Conservation (phyloP, 2,329 filamentous ascomycete genomes). For the Aspergillus sp. region DNA sequence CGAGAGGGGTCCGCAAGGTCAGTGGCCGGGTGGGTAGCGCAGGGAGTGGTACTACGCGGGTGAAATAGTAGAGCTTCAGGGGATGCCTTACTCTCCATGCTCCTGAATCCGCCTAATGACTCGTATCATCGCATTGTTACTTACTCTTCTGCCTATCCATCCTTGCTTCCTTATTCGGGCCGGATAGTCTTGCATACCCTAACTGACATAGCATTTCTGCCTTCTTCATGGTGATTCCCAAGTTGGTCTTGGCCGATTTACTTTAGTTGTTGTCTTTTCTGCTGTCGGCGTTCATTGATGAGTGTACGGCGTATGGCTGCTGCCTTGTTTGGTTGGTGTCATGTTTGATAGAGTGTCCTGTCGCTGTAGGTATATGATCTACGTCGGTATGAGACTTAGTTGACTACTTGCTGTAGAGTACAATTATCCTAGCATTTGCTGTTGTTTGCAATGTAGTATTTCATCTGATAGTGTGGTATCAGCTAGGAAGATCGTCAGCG, state of each 20-base stretch:
- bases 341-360: slow-evolving; percentile 4
- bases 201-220: slow-evolving; percentile 4
- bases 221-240: slow-evolving; percentile 5
- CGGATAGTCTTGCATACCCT: slow-evolving; percentile 13
- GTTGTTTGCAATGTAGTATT: too few species aligned
- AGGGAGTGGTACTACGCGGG: slow-evolving; percentile 24
- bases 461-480: too few species aligned
- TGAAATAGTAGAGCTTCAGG: slow-evolving; percentile 13
- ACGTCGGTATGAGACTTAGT: slow-evolving; percentile 15
- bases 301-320: slow-evolving; percentile 20
- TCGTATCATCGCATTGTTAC: too few species aligned
- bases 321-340: slow-evolving; percentile 6
- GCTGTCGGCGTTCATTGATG: slow-evolving; percentile 16
- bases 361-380: slow-evolving; percentile 16
- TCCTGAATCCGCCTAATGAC: too few species aligned
- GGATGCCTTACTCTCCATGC: slow-evolving; percentile 11
- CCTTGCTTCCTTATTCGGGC: slow-evolving; percentile 12
- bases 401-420: slow-evolving; percentile 9
- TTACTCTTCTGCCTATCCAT: slow-evolving; percentile 11
- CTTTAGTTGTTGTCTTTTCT: slow-evolving; percentile 14
- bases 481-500: too few species aligned
- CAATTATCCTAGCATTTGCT: too few species aligned
- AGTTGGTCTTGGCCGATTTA: slow-evolving; percentile 7
- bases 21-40: slow-evolving; percentile 39
- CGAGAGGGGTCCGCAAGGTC: slow-evolving; percentile 36